These are phyloP conservation scores for Castanea sativa DNA, from an alignment of 306 rosid species.

Conservation along the genomic window DNA sequence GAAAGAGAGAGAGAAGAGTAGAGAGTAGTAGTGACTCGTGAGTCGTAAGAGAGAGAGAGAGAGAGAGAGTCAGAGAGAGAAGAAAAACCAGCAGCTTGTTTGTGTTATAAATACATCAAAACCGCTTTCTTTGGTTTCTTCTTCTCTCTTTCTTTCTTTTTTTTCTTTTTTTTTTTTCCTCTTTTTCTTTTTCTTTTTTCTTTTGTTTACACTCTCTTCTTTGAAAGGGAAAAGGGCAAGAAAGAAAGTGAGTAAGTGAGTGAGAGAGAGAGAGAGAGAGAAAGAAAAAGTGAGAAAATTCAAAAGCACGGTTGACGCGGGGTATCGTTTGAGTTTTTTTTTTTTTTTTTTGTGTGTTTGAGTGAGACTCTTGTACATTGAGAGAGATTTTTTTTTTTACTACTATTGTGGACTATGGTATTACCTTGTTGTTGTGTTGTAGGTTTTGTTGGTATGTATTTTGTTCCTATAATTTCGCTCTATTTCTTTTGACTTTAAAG, in stretches of 20 bases:
- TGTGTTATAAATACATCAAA: not conserved
- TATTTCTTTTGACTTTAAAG: too few relatives aligned
- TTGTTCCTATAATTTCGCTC: too few relatives aligned
- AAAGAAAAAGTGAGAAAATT: conserved; percentile 20
- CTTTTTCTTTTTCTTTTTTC: too few relatives aligned
- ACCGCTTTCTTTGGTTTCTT: conserved; percentile 14
- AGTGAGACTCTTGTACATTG: too few relatives aligned
- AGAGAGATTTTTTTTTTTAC: too few relatives aligned
- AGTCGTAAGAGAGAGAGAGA: not conserved
- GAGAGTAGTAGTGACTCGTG: not conserved
- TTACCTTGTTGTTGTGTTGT: too few relatives aligned
- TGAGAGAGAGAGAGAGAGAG: not conserved
- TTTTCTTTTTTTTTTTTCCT: too few relatives aligned
- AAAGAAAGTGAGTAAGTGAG: too few relatives aligned
- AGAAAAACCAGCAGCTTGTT: conserved; percentile 3
- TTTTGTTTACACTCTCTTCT: not conserved
- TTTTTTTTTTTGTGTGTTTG: not conserved
- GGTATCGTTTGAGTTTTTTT: conserved; percentile 33
- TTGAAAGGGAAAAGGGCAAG: not conserved
- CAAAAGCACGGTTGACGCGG: conserved; percentile 47
- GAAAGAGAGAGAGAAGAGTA: too few relatives aligned
- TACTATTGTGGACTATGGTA: too few relatives aligned
- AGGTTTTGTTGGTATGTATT: too few relatives aligned
- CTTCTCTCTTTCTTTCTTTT: not conserved
- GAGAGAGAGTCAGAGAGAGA: not conserved